phyloP scores from a whole-genome alignment of 352 stramenopile genomes.

The Pythium vanterpoolii region DNA sequence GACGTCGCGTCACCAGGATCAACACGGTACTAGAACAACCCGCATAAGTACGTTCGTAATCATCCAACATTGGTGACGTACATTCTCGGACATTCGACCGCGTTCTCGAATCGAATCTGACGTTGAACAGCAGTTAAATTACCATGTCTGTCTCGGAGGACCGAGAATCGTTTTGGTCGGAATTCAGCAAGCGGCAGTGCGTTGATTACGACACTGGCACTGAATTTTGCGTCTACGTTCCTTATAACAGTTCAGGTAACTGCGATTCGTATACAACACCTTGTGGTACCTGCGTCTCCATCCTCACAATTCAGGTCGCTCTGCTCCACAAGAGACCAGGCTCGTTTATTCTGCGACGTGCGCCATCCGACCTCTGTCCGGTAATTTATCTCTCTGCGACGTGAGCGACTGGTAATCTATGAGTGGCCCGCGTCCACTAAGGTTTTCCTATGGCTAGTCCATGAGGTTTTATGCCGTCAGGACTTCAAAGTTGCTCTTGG shows the following conservation, averaged over 20 bases:
- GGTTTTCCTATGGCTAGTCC: not conserved
- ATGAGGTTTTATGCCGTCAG: conserved; percentile 2
- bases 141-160: not conserved
- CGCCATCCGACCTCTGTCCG: not conserved
- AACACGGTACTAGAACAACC: not conserved
- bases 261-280: too few species aligned
- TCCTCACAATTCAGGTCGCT: not conserved
- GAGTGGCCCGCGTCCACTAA: conserved; percentile 10
- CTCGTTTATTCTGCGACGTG: not conserved
- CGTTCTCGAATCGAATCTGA: conserved; percentile 10
- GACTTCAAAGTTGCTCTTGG: conserved; percentile 4
- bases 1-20: conserved; percentile 1
- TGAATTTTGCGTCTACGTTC: too few species aligned
- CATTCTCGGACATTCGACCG: conserved; percentile 4
- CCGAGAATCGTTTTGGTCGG: not conserved
- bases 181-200: not conserved
- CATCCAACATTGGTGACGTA: not conserved
- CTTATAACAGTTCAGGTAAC: too few species aligned
- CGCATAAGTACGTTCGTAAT: conserved; percentile 4
- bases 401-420: not conserved
- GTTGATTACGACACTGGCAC: not conserved
- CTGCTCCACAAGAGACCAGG: not conserved
- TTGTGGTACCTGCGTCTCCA: not conserved
- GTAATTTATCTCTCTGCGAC: not conserved
- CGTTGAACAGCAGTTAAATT: not conserved